Percentiles rank a stretch among this genome's conserved stretches.
phyloP scores from a whole-genome alignment of 441 rosid species.

The Pelargonium cotyledonis region DNA sequence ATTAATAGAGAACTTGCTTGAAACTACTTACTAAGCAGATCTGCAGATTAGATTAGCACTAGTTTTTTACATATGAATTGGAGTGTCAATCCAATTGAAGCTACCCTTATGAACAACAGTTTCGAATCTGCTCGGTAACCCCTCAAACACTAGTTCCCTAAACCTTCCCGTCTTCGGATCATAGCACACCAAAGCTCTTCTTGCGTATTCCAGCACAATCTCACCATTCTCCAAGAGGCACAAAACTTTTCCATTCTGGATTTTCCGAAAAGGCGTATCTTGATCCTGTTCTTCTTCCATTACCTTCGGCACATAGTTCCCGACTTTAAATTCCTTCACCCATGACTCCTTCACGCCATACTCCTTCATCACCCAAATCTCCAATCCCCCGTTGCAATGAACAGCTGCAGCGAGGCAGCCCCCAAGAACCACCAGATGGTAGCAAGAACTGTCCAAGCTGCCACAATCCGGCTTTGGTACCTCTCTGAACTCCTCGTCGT shows the following conservation, averaged over 20 bases:
- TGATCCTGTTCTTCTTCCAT: too few relatives aligned
- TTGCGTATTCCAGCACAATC: constrained; percentile 65
- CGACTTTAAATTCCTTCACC: constrained; percentile 34
- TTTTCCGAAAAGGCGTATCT: too few relatives aligned
- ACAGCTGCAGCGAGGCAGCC: constrained; percentile 58
- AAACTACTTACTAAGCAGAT: too few relatives aligned
- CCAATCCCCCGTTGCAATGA: constrained; percentile 58
- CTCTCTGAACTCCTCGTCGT: constrained; percentile 60
- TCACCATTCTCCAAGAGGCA: constrained; percentile 44
- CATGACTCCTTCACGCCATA: constrained; percentile 66
- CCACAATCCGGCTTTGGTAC: constrained; percentile 65
- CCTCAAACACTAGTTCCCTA: not conserved
- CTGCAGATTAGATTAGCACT: too few relatives aligned
- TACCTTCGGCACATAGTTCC: too few relatives aligned
- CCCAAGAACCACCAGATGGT: constrained; percentile 41
- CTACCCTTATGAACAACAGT: too few relatives aligned
- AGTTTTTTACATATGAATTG: too few relatives aligned
- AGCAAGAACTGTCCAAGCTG: constrained; percentile 46
- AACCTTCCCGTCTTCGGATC: constrained; percentile 42
- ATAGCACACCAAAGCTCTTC: constrained; percentile 48
- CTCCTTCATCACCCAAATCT: constrained; percentile 78
- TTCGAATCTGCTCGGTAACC: too few relatives aligned
- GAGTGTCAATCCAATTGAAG: too few relatives aligned
- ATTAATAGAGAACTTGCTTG: too few relatives aligned
- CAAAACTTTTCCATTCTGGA: too few relatives aligned